These are phyloP conservation scores for Hygrocybe coccinea DNA, from an alignment of 768 basidiomycete species.

Conservation along the genomic window DNA sequence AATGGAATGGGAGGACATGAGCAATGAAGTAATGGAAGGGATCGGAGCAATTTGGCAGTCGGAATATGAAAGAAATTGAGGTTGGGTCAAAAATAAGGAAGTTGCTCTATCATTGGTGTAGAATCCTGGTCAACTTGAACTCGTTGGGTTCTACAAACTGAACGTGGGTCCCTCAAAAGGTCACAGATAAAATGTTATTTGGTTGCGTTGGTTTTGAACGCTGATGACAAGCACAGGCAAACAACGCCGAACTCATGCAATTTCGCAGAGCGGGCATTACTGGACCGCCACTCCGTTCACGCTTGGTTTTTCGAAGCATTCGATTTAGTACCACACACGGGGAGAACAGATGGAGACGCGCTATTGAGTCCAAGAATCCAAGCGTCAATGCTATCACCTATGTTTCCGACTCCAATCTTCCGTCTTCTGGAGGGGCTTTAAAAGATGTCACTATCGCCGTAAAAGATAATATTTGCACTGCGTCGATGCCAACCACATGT, in stretches of 20 bases:
- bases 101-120: too few species aligned
- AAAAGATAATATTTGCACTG: constrained; percentile 85
- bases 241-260: too few species aligned
- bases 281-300: not conserved
- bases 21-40: not conserved
- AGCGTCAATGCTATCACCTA: constrained; percentile 55
- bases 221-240: too few species aligned
- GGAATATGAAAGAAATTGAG: too few species aligned
- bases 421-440: constrained; percentile 24
- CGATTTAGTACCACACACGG: not conserved
- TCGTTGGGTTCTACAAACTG: too few species aligned
- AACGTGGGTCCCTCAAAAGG: too few species aligned
- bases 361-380: constrained; percentile 35
- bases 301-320: not conserved
- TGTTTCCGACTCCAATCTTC: constrained; percentile 17
- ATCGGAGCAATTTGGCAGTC: not conserved
- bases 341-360: constrained; percentile 20
- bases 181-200: too few species aligned
- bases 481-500: constrained; percentile 60
- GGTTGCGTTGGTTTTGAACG: too few species aligned
- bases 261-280: too few species aligned
- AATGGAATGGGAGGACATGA: not conserved
- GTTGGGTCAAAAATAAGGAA: too few species aligned
- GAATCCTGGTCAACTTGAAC: too few species aligned
- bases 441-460: constrained; percentile 55